Conservation (phyloP, 805 yeast species). For the Ogataea nakhonphanomensis region DNA sequence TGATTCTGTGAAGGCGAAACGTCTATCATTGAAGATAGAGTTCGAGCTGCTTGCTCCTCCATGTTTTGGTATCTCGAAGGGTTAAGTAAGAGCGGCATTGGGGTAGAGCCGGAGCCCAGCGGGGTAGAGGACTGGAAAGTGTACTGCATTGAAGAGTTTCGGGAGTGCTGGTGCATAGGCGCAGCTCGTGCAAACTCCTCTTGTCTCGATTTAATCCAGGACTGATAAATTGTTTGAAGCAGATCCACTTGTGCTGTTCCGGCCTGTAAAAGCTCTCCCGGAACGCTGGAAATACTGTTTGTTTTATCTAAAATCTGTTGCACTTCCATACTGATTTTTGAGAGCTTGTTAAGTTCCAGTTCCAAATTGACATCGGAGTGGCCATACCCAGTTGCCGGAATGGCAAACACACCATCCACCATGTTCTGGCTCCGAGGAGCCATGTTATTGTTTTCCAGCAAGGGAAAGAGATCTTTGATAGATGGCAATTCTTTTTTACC, state of each 20-base stretch:
- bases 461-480: constrained; percentile 23
- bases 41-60: constrained; percentile 30
- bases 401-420: constrained; percentile 1
- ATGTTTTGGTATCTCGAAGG: constrained; percentile 15
- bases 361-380: constrained; percentile 9
- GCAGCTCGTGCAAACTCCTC: constrained; percentile 11
- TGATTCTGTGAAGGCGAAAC: constrained; percentile 2
- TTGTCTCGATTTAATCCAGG: constrained; percentile 17
- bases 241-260: constrained; percentile 18
- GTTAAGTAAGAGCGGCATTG: constrained; percentile 4
- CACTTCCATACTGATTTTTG: constrained; percentile 19
- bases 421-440: constrained; percentile 8
- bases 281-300: constrained; percentile 12
- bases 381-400: constrained; percentile 4
- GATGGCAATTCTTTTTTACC: constrained; percentile 21
- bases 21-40: constrained; percentile 27
- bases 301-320: constrained; percentile 14
- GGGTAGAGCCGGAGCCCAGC: constrained; percentile 1
- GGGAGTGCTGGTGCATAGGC: constrained; percentile 3
- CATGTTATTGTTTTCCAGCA: constrained; percentile 9
- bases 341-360: constrained; percentile 15
- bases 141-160: constrained; percentile 6
- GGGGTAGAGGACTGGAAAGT: constrained; percentile 5
- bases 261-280: constrained; percentile 18
- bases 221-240: constrained; percentile 14